Conservation (phyloP, 768 basidiomycete genomes). For the Grammothele lineata region DNA sequence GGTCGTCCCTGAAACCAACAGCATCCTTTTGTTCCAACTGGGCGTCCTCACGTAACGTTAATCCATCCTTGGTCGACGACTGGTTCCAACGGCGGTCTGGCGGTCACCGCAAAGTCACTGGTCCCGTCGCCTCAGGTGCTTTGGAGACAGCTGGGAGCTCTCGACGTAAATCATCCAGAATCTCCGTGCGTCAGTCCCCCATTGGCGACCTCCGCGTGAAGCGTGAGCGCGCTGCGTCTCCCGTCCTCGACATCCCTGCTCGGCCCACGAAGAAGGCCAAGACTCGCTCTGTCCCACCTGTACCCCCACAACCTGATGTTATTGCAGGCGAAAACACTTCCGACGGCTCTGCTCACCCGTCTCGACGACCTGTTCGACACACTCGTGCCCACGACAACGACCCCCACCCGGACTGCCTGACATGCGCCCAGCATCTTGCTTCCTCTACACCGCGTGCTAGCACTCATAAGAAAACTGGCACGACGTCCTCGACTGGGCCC, state of each 20-base stretch:
- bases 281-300: too few species aligned
- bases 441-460: neutral
- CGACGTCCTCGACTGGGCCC: too few species aligned
- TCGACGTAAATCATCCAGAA: too few species aligned
- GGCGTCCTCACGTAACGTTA: neutral
- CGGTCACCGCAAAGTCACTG: neutral
- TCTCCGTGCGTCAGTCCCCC: neutral
- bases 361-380: slow-evolving; percentile 4
- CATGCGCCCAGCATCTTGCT: neutral
- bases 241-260: neutral
- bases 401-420: slow-evolving; percentile 7
- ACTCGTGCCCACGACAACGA: slow-evolving; percentile 16
- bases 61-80: slow-evolving; percentile 1
- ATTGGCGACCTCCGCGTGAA: slow-evolving; percentile 5
- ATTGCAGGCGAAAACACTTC: neutral
- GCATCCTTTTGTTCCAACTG: neutral
- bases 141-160: too few species aligned
- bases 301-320: too few species aligned
- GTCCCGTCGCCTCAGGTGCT: too few species aligned
- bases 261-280: slow-evolving; percentile 1
- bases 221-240: slow-evolving; percentile 16
- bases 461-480: too few species aligned
- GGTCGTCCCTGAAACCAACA: neutral
- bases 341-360: neutral
- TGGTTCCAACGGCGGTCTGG: slow-evolving; percentile 3